Conservation (phyloP, 2,329 filamentous ascomycete genomes). For the Ascochyta koolunga region DNA sequence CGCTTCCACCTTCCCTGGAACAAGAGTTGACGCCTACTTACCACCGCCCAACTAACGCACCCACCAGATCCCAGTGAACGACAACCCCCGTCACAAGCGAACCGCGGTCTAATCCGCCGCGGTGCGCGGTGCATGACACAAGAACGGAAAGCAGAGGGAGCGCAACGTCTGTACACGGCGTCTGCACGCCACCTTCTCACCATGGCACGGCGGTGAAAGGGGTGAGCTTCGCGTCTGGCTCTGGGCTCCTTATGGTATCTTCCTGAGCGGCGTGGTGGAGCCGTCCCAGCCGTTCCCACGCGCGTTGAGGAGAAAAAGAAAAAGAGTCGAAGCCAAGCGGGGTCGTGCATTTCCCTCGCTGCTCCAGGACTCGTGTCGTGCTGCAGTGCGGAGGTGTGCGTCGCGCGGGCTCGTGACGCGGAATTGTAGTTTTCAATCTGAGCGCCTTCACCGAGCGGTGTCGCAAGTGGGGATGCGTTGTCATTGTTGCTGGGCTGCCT, state of each 20-base stretch:
- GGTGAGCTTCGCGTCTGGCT: constrained; percentile 16
- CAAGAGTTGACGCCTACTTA: no score
- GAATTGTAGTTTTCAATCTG: constrained; percentile 46
- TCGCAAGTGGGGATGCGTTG: constrained; percentile 30
- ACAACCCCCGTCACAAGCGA: constrained; percentile 34
- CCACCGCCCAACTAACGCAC: no score
- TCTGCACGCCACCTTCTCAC: constrained; percentile 19
- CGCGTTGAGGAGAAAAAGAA: constrained; percentile 42
- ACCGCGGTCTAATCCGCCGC: constrained; percentile 31
- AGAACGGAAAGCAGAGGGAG: constrained; percentile 47
- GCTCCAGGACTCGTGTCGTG: background rate
- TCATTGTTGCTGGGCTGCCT: constrained; percentile 32
- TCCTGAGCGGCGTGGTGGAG: background rate
- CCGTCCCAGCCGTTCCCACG: constrained; percentile 30
- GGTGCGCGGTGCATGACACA: constrained; percentile 32
- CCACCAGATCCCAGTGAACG: constrained; percentile 35
- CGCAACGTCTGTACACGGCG: constrained; percentile 34
- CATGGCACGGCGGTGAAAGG: constrained; percentile 26
- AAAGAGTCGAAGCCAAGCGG: constrained; percentile 41
- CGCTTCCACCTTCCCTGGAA: no score
- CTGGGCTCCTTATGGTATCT: constrained; percentile 18
- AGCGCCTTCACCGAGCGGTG: constrained; percentile 30
- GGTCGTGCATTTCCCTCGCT: constrained; percentile 8
- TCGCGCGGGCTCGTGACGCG: constrained; percentile 31
- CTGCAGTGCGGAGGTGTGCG: no score